Percentiles rank a stretch among this genome's conserved stretches.
phyloP scores from a whole-genome alignment of 2,329 filamentous ascomycete species.

The Exophiala sp. region DNA sequence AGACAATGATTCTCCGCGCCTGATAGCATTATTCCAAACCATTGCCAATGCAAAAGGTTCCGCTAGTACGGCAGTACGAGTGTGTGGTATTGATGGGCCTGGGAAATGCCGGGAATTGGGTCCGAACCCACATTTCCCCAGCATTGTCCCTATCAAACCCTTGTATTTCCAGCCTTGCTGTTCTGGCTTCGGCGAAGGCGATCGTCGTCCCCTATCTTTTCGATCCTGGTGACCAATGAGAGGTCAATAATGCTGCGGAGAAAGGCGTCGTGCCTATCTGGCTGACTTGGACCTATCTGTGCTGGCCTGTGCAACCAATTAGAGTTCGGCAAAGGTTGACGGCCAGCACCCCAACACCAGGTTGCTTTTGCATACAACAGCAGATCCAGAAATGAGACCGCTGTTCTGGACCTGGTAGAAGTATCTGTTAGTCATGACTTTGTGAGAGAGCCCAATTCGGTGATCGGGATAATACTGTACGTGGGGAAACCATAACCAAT shows the following conservation, averaged over 20 bases:
- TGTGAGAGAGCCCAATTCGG: too few relatives aligned
- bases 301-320: not conserved
- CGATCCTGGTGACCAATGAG: not conserved
- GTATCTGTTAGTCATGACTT: too few relatives aligned
- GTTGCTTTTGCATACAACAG: not conserved
- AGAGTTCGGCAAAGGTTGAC: not conserved
- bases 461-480: too few relatives aligned
- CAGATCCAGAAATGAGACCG: not conserved
- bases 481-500: too few relatives aligned
- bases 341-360: not conserved
- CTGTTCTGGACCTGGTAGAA: too few relatives aligned
- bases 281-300: not conserved
- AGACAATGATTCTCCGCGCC: too few relatives aligned
- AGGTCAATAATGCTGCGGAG: not conserved
- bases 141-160: not conserved
- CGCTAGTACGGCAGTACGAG: too few relatives aligned
- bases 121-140: too few relatives aligned
- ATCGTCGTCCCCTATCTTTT: not conserved
- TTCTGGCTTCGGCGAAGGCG: not conserved
- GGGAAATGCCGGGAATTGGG: too few relatives aligned
- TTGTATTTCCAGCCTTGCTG: not conserved
- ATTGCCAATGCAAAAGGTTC: too few relatives aligned
- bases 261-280: slow-evolving; percentile 22
- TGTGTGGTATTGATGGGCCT: too few relatives aligned
- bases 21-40: too few relatives aligned